phyloP scores from a whole-genome alignment of 176 grass and related monocot species.

The Triticum aestivum region DNA sequence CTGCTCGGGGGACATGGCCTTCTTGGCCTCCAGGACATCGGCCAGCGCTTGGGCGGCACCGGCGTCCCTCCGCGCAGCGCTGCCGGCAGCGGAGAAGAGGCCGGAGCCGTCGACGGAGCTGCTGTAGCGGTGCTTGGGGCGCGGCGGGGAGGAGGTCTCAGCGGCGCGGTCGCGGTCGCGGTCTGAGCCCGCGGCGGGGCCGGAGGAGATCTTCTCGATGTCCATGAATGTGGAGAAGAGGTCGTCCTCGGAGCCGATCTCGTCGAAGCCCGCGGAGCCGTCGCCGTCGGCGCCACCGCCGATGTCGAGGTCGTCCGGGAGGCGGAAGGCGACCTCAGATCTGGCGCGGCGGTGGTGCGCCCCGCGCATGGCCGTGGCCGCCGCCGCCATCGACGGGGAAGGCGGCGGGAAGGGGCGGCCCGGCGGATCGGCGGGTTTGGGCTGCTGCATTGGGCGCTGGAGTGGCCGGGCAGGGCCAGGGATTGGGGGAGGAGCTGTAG shows the following conservation, averaged over 20 bases:
- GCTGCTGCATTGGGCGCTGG: conserved; percentile 60
- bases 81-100: conserved; percentile 41
- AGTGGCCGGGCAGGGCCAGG: neutral
- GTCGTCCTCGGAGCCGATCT: conserved; percentile 98
- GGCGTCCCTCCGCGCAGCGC: conserved; percentile 36
- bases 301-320: conserved; percentile 76
- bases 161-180: conserved; percentile 53
- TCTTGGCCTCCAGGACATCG: conserved; percentile 92
- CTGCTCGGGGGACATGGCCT: conserved; percentile 89
- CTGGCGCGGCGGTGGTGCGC: conserved; percentile 89
- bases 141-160: conserved; percentile 53
- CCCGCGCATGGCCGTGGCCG: conserved; percentile 39
- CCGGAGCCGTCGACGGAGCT: conserved; percentile 89
- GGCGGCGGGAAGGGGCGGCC: conserved; percentile 41
- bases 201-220: conserved; percentile 88
- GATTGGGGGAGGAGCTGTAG: neutral
- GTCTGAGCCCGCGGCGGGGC: conserved; percentile 38
- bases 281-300: conserved; percentile 36
- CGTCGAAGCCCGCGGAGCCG: conserved; percentile 48
- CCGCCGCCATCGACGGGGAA: neutral
- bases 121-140: conserved; percentile 89
- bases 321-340: conserved; percentile 93
- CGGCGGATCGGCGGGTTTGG: conserved; percentile 55
- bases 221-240: conserved; percentile 99
- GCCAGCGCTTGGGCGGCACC: conserved; percentile 41